Percentiles rank a stretch among this genome's conserved stretches.
These are phyloP conservation scores for Saturnispora serradocipensis DNA, from an alignment of 805 yeast genomes.

Conservation along the genomic window DNA sequence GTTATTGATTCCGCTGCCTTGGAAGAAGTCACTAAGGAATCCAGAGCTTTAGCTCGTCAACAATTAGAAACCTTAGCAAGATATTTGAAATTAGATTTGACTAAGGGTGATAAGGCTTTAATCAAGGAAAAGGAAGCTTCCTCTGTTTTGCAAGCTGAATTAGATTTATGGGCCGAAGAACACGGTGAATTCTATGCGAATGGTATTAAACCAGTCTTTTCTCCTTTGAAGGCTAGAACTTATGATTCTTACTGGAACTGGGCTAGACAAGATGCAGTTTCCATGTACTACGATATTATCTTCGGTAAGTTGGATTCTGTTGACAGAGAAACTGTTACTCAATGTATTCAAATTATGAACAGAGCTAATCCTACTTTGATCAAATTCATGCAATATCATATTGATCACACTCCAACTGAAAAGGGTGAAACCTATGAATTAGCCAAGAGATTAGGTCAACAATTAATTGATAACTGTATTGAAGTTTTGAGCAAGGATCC, in stretches of 20 bases:
- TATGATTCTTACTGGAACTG: conserved; percentile 99
- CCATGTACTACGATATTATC: conserved; percentile 90
- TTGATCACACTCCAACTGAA: conserved; percentile 73
- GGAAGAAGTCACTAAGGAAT: conserved; percentile 68
- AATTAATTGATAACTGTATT: conserved; percentile 89
- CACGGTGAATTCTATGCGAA: conserved; percentile 90
- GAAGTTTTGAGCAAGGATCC: conserved; percentile 75
- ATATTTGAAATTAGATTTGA: conserved; percentile 86
- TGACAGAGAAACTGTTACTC: conserved; percentile 92
- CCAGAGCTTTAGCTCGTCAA: conserved; percentile 60
- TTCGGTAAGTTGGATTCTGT: conserved; percentile 86
- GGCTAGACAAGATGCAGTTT: conserved; percentile 95
- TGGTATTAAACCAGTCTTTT: conserved; percentile 85
- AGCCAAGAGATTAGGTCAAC: conserved; percentile 84
- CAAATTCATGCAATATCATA: conserved; percentile 92
- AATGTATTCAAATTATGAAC: conserved; percentile 96
- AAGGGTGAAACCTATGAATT: conserved; percentile 90
- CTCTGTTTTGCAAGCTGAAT: conserved; percentile 72
- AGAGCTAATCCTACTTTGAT: conserved; percentile 89
- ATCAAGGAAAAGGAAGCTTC: conserved; percentile 82
- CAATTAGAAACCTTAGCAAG: conserved; percentile 90
- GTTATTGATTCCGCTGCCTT: conserved; percentile 93
- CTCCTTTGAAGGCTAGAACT: conserved; percentile 86
- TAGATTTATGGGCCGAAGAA: conserved; percentile 84
- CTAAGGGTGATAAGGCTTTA: conserved; percentile 80